Conservation (phyloP, 176 grass and related monocot species). For the Metroxylon sagu region DNA sequence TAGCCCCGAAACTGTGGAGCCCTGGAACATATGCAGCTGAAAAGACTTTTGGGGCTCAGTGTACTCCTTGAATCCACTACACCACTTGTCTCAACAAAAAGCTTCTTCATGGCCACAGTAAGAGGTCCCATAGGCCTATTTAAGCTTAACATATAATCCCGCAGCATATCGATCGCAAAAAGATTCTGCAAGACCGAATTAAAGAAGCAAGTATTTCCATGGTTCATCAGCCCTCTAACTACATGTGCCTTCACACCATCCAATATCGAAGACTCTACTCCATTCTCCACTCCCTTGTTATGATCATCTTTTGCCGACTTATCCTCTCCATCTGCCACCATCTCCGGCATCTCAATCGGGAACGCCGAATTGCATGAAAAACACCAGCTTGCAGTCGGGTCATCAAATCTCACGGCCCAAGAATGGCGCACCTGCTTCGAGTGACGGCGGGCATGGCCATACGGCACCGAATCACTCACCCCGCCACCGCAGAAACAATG, state of each 20-base stretch:
- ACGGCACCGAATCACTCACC: slow-evolving; percentile 48
- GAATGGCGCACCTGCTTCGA: slow-evolving; percentile 77
- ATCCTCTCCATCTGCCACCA: slow-evolving; percentile 18
- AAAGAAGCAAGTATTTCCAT: slow-evolving; percentile 94
- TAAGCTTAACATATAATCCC: slow-evolving; percentile 51
- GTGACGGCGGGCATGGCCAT: slow-evolving; percentile 87
- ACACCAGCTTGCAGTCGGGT: slow-evolving; percentile 48
- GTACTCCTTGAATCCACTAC: slow-evolving; percentile 50
- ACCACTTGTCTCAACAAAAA: slow-evolving; percentile 65
- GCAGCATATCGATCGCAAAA: slow-evolving; percentile 59
- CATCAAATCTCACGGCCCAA: slow-evolving; percentile 48
- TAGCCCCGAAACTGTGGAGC: slow-evolving; percentile 80
- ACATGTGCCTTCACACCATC: slow-evolving; percentile 29
- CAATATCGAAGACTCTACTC: not conserved
- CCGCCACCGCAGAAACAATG: slow-evolving; percentile 66
- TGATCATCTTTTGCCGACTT: slow-evolving; percentile 12
- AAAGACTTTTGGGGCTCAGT: slow-evolving; percentile 77
- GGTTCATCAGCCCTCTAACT: slow-evolving; percentile 75
- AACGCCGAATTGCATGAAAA: slow-evolving; percentile 57
- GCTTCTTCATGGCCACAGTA: slow-evolving; percentile 66
- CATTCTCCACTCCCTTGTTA: slow-evolving; percentile 1
- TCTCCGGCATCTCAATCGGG: slow-evolving; percentile 43
- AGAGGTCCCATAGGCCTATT: slow-evolving; percentile 43
- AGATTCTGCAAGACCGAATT: slow-evolving; percentile 85
- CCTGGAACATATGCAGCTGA: slow-evolving; percentile 65